Evolutionary conservation across 495 filamentous ascomycete species (phyloP).

Genomic region (Penicillium coprophilum): DNA sequence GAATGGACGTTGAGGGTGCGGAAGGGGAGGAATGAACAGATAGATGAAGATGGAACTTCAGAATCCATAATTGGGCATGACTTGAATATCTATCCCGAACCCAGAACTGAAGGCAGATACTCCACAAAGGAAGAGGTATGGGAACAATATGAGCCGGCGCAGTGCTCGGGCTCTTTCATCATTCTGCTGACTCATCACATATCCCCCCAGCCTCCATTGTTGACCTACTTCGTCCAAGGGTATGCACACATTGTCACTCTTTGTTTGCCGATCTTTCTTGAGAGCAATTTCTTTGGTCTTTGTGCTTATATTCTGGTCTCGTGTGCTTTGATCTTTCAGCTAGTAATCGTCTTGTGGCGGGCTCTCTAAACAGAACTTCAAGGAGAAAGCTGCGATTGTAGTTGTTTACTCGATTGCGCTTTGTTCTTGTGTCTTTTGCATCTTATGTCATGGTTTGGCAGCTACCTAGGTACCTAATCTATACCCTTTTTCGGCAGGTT

Average conservation of each 20-base stretch:
- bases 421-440: not conserved
- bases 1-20: not conserved
- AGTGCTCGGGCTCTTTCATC: constrained; percentile 4
- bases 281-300: too few relatives aligned
- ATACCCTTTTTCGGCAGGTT: not conserved
- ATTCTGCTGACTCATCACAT: constrained; percentile 11
- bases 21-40: not conserved
- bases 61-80: constrained; percentile 11
- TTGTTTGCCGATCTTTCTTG: not conserved
- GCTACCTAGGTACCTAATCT: too few relatives aligned
- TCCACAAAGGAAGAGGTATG: constrained; percentile 8
- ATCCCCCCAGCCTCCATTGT: constrained; percentile 5
- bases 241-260: not conserved
- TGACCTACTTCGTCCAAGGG: not conserved
- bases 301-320: not conserved
- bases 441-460: not conserved
- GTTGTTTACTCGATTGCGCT: not conserved
- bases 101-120: constrained; percentile 1
- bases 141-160: constrained; percentile 8
- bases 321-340: not conserved
- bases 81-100: not conserved
- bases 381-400: not conserved
- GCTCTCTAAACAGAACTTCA: not conserved
- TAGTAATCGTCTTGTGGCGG: not conserved
- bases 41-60: not conserved